Conservation (phyloP, 164 flowering plant genomes). For the Sedum album region DNA sequence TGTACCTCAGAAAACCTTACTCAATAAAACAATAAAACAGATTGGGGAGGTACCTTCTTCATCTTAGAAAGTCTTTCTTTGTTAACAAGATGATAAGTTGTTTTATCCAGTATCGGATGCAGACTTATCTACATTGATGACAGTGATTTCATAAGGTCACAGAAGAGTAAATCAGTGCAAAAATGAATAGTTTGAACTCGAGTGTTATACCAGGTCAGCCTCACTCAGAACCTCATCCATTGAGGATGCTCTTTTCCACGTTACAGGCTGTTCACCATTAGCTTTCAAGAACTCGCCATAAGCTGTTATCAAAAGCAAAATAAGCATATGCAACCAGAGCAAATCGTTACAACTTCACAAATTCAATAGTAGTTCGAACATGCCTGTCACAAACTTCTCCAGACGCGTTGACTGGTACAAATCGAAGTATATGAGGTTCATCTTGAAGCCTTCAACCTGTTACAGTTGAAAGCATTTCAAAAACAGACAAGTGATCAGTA, state of each 20-base stretch:
- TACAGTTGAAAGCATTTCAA: not conserved
- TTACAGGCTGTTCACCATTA: slow-evolving; percentile 77
- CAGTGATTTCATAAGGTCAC: not conserved
- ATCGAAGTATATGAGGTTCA: slow-evolving; percentile 94
- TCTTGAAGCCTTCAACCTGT: slow-evolving; percentile 96
- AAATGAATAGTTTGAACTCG: not conserved
- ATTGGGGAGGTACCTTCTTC: slow-evolving; percentile 62
- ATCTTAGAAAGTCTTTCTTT: slow-evolving; percentile 76
- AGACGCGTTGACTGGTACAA: slow-evolving; percentile 86
- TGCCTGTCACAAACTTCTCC: slow-evolving; percentile 98
- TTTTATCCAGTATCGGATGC: slow-evolving; percentile 89
- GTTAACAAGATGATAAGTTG: slow-evolving; percentile 87
- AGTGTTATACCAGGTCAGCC: slow-evolving; percentile 68
- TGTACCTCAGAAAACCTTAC: not conserved
- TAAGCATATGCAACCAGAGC: not conserved
- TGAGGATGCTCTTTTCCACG: slow-evolving; percentile 77
- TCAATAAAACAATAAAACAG: not conserved
- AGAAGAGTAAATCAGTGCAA: not conserved
- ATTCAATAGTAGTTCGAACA: slow-evolving; percentile 2
- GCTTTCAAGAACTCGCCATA: slow-evolving; percentile 85
- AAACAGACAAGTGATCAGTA: not conserved
- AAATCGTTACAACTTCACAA: not conserved
- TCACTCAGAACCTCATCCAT: slow-evolving; percentile 87
- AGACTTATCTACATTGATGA: slow-evolving; percentile 63
- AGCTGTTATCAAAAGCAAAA: slow-evolving; percentile 31